These are phyloP conservation scores for Hemileccinum hortonii DNA, from an alignment of 1,284 basidiomycete genomes.

Conservation along the genomic window DNA sequence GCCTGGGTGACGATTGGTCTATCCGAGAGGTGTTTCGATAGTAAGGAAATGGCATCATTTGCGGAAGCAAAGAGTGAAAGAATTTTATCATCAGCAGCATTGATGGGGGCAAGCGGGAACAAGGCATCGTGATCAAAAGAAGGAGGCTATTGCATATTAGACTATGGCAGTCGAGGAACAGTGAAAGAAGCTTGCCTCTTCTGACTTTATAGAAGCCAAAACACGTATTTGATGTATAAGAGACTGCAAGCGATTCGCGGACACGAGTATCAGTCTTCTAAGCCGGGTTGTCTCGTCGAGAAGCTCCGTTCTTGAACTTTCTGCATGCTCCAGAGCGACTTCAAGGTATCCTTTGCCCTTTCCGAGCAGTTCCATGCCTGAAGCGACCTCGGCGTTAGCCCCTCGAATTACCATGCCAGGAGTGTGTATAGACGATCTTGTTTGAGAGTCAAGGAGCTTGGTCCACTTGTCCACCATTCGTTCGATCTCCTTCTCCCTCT, in stretches of 20 bases:
- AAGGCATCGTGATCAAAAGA: conserved; percentile 40
- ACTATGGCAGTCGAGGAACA: neutral
- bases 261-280: conserved; percentile 63
- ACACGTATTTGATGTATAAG: conserved; percentile 46
- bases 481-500: conserved; percentile 79
- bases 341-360: conserved; percentile 64
- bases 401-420: conserved; percentile 52
- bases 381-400: conserved; percentile 52
- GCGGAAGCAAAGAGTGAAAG: conserved; percentile 47
- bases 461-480: conserved; percentile 75
- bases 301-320: conserved; percentile 63
- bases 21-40: conserved; percentile 24
- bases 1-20: conserved; percentile 14
- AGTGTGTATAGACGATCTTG: conserved; percentile 45
- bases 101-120: conserved; percentile 59
- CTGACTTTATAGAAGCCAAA: conserved; percentile 37
- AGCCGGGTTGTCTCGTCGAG: conserved; percentile 71
- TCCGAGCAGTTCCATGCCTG: conserved; percentile 47
- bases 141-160: conserved; percentile 24
- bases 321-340: conserved; percentile 70
- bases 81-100: conserved; percentile 55
- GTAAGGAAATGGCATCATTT: conserved; percentile 35
- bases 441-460: conserved; percentile 67
- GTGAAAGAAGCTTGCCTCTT: conserved; percentile 42
- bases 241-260: conserved; percentile 68